These are phyloP conservation scores for Bruguiera parviflora DNA, from an alignment of 345 rosid species.

Conservation along the genomic window DNA sequence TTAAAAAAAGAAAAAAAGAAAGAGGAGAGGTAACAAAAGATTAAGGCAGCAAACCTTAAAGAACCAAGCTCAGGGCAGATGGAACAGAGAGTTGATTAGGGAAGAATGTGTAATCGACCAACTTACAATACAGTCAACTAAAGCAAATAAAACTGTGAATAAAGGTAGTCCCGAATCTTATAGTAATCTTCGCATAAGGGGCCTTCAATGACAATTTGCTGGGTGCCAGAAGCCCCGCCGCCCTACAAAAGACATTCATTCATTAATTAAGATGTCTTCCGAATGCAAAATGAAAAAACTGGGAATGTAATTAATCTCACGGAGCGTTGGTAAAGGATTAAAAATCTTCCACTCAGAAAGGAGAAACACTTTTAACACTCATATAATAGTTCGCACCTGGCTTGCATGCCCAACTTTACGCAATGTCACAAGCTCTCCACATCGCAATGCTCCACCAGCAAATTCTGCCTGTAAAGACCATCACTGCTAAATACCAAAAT, in stretches of 20 bases:
- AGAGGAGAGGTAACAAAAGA: too few relatives aligned
- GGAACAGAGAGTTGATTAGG: too few relatives aligned
- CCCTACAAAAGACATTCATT: slow-evolving; percentile 42
- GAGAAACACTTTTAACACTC: too few relatives aligned
- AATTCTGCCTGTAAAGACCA: slow-evolving; percentile 65
- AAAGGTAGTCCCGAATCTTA: slow-evolving; percentile 74
- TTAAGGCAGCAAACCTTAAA: too few relatives aligned
- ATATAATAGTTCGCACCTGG: slow-evolving; percentile 27
- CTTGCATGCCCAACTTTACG: slow-evolving; percentile 73
- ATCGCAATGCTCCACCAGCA: slow-evolving; percentile 86
- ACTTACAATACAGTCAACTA: slow-evolving; percentile 17
- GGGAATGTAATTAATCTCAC: neutral
- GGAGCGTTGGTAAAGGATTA: neutral
- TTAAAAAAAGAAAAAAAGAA: too few relatives aligned
- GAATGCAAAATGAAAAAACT: neutral
- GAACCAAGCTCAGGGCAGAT: too few relatives aligned
- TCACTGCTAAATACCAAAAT: neutral
- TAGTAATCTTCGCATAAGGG: slow-evolving; percentile 92
- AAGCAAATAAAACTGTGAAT: slow-evolving; percentile 87
- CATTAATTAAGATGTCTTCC: neutral
- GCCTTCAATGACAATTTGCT: slow-evolving; percentile 88
- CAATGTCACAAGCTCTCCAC: slow-evolving; percentile 83
- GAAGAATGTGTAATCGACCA: too few relatives aligned
- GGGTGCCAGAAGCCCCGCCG: slow-evolving; percentile 74
- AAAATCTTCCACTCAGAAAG: neutral